Evolutionary conservation across 441 rosid species (phyloP).

Genomic region (Pelargonium australe): DNA sequence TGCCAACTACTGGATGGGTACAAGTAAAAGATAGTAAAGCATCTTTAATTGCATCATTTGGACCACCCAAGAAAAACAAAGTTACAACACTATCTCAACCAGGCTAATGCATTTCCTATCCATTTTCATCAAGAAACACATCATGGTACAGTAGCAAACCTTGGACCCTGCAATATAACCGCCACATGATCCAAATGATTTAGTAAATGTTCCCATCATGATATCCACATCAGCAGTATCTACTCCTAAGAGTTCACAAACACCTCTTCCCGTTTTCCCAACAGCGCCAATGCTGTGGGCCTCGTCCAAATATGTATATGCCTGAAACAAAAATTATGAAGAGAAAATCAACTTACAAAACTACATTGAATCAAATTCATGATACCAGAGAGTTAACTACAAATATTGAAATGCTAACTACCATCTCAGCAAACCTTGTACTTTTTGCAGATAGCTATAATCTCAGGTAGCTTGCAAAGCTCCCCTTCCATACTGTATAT

Average conservation of each 20-base stretch:
- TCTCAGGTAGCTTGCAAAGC: constrained; percentile 72
- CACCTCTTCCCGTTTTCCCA: constrained; percentile 83
- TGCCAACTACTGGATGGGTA: neutral
- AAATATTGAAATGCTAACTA: constrained; percentile 7
- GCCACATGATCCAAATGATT: constrained; percentile 88
- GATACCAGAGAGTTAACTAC: neutral
- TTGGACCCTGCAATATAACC: constrained; percentile 88
- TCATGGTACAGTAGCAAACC: constrained; percentile 31
- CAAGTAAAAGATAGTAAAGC: neutral
- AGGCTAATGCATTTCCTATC: neutral
- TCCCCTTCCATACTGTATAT: constrained; percentile 94
- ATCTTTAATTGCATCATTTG: neutral
- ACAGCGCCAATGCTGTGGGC: constrained; percentile 95
- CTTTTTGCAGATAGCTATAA: constrained; percentile 71
- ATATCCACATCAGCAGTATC: constrained; percentile 79
- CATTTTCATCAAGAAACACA: neutral
- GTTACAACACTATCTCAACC: neutral
- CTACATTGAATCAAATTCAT: neutral
- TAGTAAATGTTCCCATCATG: constrained; percentile 96
- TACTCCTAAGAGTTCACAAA: constrained; percentile 83
- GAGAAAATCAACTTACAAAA: constrained; percentile 2
- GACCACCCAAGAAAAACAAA: neutral
- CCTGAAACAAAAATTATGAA: constrained; percentile 31
- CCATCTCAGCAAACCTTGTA: constrained; percentile 49
- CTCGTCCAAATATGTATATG: constrained; percentile 70